Evolutionary conservation across 2,329 filamentous ascomycete genomes (phyloP), one percentile per base, ranked within the genome.

Genomic region (Monosporascus ibericus): DNA sequence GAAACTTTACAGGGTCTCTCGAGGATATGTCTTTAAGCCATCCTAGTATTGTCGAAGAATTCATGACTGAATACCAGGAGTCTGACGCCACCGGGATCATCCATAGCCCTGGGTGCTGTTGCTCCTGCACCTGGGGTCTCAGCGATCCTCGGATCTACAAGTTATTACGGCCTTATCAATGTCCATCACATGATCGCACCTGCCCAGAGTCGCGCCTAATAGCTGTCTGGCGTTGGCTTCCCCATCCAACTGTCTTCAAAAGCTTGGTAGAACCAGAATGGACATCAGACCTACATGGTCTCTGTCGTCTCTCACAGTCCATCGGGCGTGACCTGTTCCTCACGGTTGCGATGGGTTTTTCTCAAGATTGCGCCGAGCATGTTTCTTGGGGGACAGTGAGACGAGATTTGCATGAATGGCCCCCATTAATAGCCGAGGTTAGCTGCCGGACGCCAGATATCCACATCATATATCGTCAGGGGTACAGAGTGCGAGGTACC

Each of bases 211-310:
- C 52, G 5, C 52, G 56, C 2, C 3, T 50, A 39, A 14, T 3
- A 2, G 24, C 24, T 17, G 44, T 14, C 17, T 15, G 3, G 6
- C 2, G 1, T 0, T 1, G 14, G 5, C 0, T 3, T 15, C 14
- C 2, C 4, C 5, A 25, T 44, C 20, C 40, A 44, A 24, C 20
- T 11, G 20, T 44, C n/a, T 44, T 53, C 38, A 51, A 47, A 15
- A 15, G 6, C 3, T 38, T 53, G 25, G 25, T 58, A 24, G 50
- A 53, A 25, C 56, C 54, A 18, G 52, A 58, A 30, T 57, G 50
- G 56, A 53, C 40, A 20, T 22, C 40, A 44, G 40, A 17, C 22
- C 14, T 44, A 24, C n/a, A 5, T 44, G 18, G 40, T 7, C 40
- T 44, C 40, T 24, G 14, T 20, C 40, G 40, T 17, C 5, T 44